Percentiles rank a stretch among this genome's conserved stretches.
Evolutionary conservation across 2,329 filamentous ascomycete genomes (phyloP).

Genomic region (Fusarium sp.): DNA sequence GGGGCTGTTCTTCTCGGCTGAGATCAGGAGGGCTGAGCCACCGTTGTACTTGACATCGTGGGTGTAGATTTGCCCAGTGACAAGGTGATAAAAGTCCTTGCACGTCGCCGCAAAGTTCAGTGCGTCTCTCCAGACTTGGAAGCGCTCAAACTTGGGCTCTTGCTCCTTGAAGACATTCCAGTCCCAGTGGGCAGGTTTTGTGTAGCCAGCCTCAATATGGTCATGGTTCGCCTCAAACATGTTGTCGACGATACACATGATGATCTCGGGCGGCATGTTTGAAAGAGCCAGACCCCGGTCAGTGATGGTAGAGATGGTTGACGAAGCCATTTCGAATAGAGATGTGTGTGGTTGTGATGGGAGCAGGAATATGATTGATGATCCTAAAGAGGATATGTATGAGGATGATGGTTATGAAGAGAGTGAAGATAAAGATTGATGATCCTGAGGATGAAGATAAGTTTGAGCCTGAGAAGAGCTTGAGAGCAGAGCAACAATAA

Average conservation of each 20-base stretch:
- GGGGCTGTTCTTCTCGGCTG: neutral
- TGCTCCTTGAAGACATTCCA: neutral
- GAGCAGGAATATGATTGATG: too few species aligned
- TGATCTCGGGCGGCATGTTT: slow-evolving; percentile 4
- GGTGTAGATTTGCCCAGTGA: neutral
- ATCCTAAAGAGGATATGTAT: too few species aligned
- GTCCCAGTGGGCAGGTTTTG: neutral
- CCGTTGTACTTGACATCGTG: neutral
- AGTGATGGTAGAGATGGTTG: neutral
- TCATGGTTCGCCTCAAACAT: slow-evolving; percentile 7
- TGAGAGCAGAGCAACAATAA: too few species aligned
- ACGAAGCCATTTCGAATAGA: neutral
- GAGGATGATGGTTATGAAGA: too few species aligned
- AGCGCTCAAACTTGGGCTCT: neutral
- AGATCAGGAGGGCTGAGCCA: slow-evolving; percentile 4
- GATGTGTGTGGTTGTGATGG: too few species aligned
- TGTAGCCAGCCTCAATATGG: neutral
- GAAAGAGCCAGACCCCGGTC: neutral
- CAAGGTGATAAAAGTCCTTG: neutral
- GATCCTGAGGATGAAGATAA: too few species aligned
- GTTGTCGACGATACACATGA: slow-evolving; percentile 4
- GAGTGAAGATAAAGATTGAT: too few species aligned
- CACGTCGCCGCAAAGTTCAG: slow-evolving; percentile 21
- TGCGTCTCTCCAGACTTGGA: slow-evolving; percentile 4
- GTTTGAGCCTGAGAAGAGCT: too few species aligned